Percentiles rank a stretch among this genome's conserved stretches.
phyloP scores from a whole-genome alignment of 805 yeast genomes.

The Candida krabiensis region DNA sequence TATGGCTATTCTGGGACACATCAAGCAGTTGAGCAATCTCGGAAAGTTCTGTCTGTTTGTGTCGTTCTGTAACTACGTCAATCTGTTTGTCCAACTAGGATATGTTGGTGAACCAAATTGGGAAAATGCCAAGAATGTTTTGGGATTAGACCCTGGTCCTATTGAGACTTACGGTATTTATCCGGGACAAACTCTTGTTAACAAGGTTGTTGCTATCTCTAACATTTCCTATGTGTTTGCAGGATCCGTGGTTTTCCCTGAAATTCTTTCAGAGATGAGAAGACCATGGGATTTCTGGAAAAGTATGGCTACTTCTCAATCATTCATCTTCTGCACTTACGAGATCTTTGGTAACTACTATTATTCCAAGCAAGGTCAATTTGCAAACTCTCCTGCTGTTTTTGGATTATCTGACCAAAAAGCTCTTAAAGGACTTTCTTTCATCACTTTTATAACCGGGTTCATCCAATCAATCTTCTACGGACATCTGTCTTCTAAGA shows the following conservation, averaged over 20 bases:
- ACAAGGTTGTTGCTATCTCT: conserved; percentile 39
- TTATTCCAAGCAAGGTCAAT: conserved; percentile 48
- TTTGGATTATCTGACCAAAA: conserved; percentile 37
- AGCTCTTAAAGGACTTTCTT: conserved; percentile 37
- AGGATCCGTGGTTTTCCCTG: conserved; percentile 50
- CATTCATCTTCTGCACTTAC: conserved; percentile 39
- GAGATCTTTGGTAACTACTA: conserved; percentile 43
- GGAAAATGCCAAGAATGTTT: conserved; percentile 17
- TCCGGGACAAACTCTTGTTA: conserved; percentile 19
- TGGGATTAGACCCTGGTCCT: conserved; percentile 25
- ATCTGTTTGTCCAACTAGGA: conserved; percentile 20
- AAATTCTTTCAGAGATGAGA: conserved; percentile 48
- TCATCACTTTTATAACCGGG: conserved; percentile 38
- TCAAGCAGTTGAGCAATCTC: conserved; percentile 38
- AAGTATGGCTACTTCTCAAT: conserved; percentile 44
- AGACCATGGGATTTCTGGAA: conserved; percentile 50
- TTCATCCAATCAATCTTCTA: conserved; percentile 45
- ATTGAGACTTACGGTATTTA: conserved; percentile 14
- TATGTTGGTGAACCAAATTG: conserved; percentile 22
- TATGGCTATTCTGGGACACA: conserved; percentile 42
- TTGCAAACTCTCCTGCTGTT: conserved; percentile 41
- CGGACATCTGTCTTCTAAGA: conserved; percentile 48
- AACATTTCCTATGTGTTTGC: conserved; percentile 51
- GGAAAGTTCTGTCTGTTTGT: conserved; percentile 24
- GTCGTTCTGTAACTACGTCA: conserved; percentile 19